These are phyloP conservation scores for Neodidymelliopsis sp. DNA, from an alignment of 2,329 filamentous ascomycete genomes.

Conservation along the genomic window DNA sequence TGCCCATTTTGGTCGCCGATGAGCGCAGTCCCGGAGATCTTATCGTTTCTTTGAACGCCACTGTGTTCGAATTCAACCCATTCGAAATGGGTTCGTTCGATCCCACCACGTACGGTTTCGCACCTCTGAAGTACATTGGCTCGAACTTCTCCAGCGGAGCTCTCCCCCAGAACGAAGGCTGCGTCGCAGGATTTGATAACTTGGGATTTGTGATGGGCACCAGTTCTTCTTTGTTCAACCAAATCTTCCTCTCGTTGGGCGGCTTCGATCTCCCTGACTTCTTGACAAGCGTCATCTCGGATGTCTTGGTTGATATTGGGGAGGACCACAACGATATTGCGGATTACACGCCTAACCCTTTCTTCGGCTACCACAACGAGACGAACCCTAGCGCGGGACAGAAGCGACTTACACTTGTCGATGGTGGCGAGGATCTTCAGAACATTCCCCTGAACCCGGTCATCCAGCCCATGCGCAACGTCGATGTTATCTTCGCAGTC, in stretches of 20 bases:
- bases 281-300: slow-evolving; percentile 60
- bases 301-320: slow-evolving; percentile 64
- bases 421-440: slow-evolving; percentile 79
- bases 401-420: slow-evolving; percentile 71
- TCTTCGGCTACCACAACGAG: slow-evolving; percentile 68
- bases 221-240: slow-evolving; percentile 84
- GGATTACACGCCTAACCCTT: slow-evolving; percentile 77
- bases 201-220: slow-evolving; percentile 86
- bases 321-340: slow-evolving; percentile 74
- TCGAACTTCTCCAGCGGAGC: slow-evolving; percentile 72
- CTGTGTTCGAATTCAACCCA: slow-evolving; percentile 79
- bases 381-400: slow-evolving; percentile 65
- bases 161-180: slow-evolving; percentile 64
- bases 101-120: slow-evolving; percentile 74
- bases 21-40: slow-evolving; percentile 68
- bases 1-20: slow-evolving; percentile 77
- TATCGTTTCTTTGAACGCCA: slow-evolving; percentile 73
- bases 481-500: slow-evolving; percentile 83
- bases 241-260: slow-evolving; percentile 72
- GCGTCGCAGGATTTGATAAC: slow-evolving; percentile 83
- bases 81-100: slow-evolving; percentile 83
- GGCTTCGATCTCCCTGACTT: slow-evolving; percentile 56
- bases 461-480: slow-evolving; percentile 72
- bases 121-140: slow-evolving; percentile 73
- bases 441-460: slow-evolving; percentile 82